These are phyloP conservation scores for Lodderomyces jiufengensis DNA, from an alignment of 1,139 yeast genomes.

Conservation along the genomic window DNA sequence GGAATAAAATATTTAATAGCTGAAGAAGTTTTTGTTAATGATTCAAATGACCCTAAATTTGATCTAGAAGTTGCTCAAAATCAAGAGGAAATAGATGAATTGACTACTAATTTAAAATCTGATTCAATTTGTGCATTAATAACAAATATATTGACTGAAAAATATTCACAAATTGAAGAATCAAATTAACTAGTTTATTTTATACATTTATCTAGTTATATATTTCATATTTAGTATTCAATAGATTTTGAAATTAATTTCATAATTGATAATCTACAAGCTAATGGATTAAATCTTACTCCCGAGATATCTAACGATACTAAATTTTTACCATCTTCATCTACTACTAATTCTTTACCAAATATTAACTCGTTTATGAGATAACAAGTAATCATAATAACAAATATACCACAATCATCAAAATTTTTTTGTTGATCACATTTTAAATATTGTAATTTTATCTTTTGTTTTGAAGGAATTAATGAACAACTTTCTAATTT, in stretches of 20 bases:
- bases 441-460: conserved; percentile 25
- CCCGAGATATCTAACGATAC: conserved; percentile 25
- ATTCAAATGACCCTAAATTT: conserved; percentile 8
- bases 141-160: conserved; percentile 25
- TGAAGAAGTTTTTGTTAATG: conserved; percentile 23
- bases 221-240: conserved; percentile 5
- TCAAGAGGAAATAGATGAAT: conserved; percentile 18
- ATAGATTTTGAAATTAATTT: conserved; percentile 13
- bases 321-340: conserved; percentile 5
- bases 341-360: neutral
- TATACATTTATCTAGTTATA: too few species aligned
- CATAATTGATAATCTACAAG: conserved; percentile 27
- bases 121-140: conserved; percentile 29
- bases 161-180: conserved; percentile 14
- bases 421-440: conserved; percentile 45
- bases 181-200: too few species aligned
- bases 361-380: conserved; percentile 25
- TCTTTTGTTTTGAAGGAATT: conserved; percentile 13
- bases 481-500: conserved; percentile 24
- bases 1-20: conserved; percentile 27
- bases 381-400: conserved; percentile 39
- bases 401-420: conserved; percentile 46
- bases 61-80: conserved; percentile 4
- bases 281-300: conserved; percentile 28
- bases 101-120: conserved; percentile 21